phyloP scores from a whole-genome alignment of 129 eudicot genomes.

The Cynara cardunculus region DNA sequence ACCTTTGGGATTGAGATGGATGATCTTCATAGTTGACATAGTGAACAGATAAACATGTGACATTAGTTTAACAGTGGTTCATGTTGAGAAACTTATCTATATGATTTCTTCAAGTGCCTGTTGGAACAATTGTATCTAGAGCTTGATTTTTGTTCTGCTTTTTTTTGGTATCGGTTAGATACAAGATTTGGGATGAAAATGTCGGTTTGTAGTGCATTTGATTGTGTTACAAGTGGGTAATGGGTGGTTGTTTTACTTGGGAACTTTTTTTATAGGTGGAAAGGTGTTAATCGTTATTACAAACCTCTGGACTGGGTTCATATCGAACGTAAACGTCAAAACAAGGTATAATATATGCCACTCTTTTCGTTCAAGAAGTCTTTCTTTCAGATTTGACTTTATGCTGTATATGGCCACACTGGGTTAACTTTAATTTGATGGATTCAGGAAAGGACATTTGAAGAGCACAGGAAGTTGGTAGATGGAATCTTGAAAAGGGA shows the following conservation, averaged over 20 bases:
- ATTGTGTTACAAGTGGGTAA: too few relatives aligned
- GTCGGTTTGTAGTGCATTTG: too few relatives aligned
- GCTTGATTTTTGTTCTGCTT: not conserved
- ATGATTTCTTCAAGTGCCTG: not conserved
- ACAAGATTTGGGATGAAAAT: too few relatives aligned
- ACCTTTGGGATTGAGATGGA: too few relatives aligned
- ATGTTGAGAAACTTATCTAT: not conserved
- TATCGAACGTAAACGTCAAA: slow-evolving; percentile 61
- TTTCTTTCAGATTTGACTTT: not conserved
- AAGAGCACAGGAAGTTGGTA: slow-evolving; percentile 65
- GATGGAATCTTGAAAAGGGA: slow-evolving; percentile 65
- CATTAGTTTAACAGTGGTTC: not conserved
- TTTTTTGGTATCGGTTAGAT: too few relatives aligned
- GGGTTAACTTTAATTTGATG: not conserved
- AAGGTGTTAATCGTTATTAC: slow-evolving; percentile 67
- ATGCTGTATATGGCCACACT: not conserved
- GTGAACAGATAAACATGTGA: not conserved
- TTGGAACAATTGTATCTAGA: not conserved
- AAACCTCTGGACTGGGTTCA: slow-evolving; percentile 69
- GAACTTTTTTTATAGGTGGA: slow-evolving; percentile 54
- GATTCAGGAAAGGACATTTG: slow-evolving; percentile 72
- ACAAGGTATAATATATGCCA: slow-evolving; percentile 46
- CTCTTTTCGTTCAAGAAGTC: not conserved
- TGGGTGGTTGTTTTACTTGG: not conserved
- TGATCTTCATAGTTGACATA: not conserved